Base-by-base conservation (phyloP, 306 rosid genomes). In the Fagus crenata region DNA sequence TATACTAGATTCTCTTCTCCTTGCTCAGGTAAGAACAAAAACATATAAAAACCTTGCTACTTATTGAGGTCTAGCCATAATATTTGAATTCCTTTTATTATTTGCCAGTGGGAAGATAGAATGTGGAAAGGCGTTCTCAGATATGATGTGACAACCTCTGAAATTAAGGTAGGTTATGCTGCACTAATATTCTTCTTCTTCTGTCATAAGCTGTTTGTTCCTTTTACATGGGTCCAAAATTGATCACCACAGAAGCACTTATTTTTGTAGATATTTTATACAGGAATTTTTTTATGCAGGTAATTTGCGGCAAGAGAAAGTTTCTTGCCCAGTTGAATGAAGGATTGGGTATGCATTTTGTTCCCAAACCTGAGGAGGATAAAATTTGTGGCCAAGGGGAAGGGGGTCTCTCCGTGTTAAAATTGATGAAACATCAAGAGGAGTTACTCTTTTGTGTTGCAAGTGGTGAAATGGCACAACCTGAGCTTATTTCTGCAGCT, bases 271-370 rank as follows among this genome's bases (percentile, higher is more conserved):
- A 41, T 39, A 73, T 7, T 53, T 14, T 41, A 14, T 76, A 69
- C 67, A 84, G 87, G 53, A 22, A 22, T 22, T 22, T 22, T 22
- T 22, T 22, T 41, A 14, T 76, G 73, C 67, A 84, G 87, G 53
- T 77, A 31, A 54, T 84, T 18, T 76, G 46, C 35, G 85, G 84
- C 71, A 69, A 67, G 46, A 81, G 54, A 81, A 84, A 69, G 77
- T 81, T 84, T 67, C 72, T 84, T 81, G 87, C 85, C 63, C 87
- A 84, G 80, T 67, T 84, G 53, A 84, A 84, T 32, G 83, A 81
- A 63, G 69, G 33, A 28, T 80, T 79, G 71, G 61, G n/a, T 60
- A 7, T 15, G 18, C 67, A 59, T 58, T 78, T 43, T 58, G 13
- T 77, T 42, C 71, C 64, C 4, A 73, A 41, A 71, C 43, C 41